Percentiles rank a stretch among this genome's conserved stretches.
Conservation (phyloP, 2,329 filamentous ascomycete species). For the Penicillium hordei region DNA sequence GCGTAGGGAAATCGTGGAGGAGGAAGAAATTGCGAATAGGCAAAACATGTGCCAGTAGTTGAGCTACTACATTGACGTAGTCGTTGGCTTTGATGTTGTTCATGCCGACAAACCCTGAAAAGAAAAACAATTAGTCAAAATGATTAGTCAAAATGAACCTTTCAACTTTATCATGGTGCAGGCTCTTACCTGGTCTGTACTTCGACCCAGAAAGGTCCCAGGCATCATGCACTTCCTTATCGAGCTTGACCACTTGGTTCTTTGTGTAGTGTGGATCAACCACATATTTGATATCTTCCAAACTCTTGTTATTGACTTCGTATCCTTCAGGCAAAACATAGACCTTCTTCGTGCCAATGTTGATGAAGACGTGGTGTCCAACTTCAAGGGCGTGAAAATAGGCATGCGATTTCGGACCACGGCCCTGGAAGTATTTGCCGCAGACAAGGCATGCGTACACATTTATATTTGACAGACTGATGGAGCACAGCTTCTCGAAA, state of each 20-base stretch:
- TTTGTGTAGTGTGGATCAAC: constrained; percentile 85
- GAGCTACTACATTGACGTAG: constrained; percentile 93
- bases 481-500: constrained; percentile 96
- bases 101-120: constrained; percentile 84
- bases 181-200: constrained; percentile 69
- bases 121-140: background rate
- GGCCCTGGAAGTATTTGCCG: constrained; percentile 95
- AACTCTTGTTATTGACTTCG: constrained; percentile 88
- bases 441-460: constrained; percentile 97
- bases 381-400: constrained; percentile 97
- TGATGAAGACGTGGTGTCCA: constrained; percentile 96
- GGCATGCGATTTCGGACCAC: constrained; percentile 89
- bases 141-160: background rate
- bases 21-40: constrained; percentile 91
- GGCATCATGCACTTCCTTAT: constrained; percentile 59
- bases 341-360: constrained; percentile 66
- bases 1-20: constrained; percentile 71
- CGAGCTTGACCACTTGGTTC: constrained; percentile 75
- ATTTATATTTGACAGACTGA: constrained; percentile 96
- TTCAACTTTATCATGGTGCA: background rate
- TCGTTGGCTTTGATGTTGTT: constrained; percentile 99
- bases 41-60: constrained; percentile 84
- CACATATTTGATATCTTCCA: constrained; percentile 98
- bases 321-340: constrained; percentile 82
- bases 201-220: constrained; percentile 80